phyloP scores from a whole-genome alignment of 1,284 basidiomycete genomes.

The Ceratobasidium sp. region DNA sequence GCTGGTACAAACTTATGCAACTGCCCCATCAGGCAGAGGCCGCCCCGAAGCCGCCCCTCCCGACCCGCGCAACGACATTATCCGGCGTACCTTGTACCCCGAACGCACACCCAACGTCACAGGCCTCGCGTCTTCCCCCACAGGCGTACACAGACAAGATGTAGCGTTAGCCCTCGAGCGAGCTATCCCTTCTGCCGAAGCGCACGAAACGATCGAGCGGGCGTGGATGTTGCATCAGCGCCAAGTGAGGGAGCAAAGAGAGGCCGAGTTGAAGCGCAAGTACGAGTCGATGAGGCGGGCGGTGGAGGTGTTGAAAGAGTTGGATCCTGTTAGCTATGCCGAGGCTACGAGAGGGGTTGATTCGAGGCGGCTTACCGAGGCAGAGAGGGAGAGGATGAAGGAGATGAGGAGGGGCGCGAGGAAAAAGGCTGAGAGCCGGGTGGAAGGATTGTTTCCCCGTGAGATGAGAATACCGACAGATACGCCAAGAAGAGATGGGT shows the following conservation, averaged over 20 bases:
- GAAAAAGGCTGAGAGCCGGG: constrained; percentile 73
- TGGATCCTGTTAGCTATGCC: constrained; percentile 70
- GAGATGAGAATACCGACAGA: constrained; percentile 78
- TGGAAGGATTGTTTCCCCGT: constrained; percentile 82
- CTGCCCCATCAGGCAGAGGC: constrained; percentile 20
- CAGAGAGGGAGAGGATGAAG: constrained; percentile 65
- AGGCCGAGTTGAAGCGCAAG: constrained; percentile 70
- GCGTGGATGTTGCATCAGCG: constrained; percentile 86
- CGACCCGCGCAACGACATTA: constrained; percentile 72
- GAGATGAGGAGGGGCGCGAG: constrained; percentile 69
- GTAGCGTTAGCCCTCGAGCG: constrained; percentile 70
- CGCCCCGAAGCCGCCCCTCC: constrained; percentile 39
- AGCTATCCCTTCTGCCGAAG: constrained; percentile 81
- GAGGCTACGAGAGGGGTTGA: constrained; percentile 79
- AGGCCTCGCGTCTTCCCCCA: constrained; percentile 64
- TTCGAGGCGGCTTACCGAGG: constrained; percentile 64
- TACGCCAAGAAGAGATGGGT: constrained; percentile 73
- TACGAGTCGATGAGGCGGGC: constrained; percentile 76
- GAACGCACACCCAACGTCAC: constrained; percentile 62
- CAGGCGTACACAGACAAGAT: constrained; percentile 80
- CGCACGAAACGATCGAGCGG: constrained; percentile 90
- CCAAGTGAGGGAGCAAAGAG: constrained; percentile 69
- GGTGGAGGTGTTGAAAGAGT: constrained; percentile 75
- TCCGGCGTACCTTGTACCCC: constrained; percentile 81
- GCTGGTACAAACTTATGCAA: constrained; percentile 16